Evolutionary conservation across 2,329 filamentous ascomycete species (phyloP), one percentile per base, ranked within the genome.

Genomic region (Calonectria crousiana): DNA sequence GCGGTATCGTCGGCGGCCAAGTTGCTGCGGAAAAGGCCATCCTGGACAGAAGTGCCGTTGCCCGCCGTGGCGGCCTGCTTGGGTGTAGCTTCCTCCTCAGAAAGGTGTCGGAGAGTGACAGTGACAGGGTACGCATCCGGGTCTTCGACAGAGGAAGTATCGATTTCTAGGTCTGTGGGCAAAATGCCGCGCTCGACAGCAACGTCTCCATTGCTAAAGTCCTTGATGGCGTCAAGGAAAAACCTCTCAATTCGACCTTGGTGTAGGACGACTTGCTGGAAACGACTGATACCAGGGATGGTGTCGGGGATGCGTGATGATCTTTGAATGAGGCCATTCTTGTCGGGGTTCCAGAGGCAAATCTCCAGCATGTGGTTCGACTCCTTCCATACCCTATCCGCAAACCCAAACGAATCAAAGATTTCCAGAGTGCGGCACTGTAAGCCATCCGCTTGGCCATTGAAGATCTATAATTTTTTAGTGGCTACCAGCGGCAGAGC

Each of bases 371-470:
- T 90, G 82, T 92, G 92, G 80, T 93, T 93, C 10, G 90, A 88
- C 79, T 95, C 93, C 68, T 91, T 91, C 88, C 91, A 91, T 0
- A 89, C 89, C 2, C 89, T 85, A 68, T 94, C 89, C 3, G 87
- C 91, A 69, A 95, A 90, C 0, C 91, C 93, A 74, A 95, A 92
- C 30, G 90, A 92, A 78, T 95, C 92, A 72, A 95, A 91, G 9
- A 95, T 94, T 81, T 95, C 92, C 5, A 95, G 85, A 0, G 92
- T 94, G 2, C 93, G 90, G 75, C 89, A 90, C 83, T 94, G 91
- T 11, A 85, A 82, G 11, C 87, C 86, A 72, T 89, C 86, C 44
- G 87, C 86, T 75, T 89, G 86, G 4, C 87, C 86, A n/a, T 75
- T 74, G 68, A 74, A 74, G 51, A 76, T 62, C 74, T 76, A 9